These are phyloP conservation scores for Boletus sp. DNA, from an alignment of 1,284 basidiomycete species.

Conservation along the genomic window DNA sequence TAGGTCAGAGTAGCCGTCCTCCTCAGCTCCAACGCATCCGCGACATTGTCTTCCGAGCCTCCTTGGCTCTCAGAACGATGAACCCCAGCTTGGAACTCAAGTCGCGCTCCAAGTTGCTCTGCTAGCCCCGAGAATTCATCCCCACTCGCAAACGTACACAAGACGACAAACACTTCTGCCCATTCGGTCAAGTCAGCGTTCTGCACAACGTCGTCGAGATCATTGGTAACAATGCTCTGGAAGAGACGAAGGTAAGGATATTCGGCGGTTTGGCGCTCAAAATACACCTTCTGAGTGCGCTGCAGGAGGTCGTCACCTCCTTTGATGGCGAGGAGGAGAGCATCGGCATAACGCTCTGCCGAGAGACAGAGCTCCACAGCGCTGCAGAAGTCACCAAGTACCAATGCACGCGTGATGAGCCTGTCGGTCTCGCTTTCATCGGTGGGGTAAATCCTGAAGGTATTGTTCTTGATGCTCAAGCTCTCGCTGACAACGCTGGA, in stretches of 20 bases:
- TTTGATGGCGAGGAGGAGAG: slow-evolving; percentile 88
- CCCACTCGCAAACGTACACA: slow-evolving; percentile 89
- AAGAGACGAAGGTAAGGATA: slow-evolving; percentile 91
- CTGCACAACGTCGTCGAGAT: slow-evolving; percentile 65
- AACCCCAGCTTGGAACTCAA: slow-evolving; percentile 52
- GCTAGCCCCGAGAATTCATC: slow-evolving; percentile 85
- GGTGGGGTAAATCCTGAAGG: slow-evolving; percentile 88
- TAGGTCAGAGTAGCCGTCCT: slow-evolving; percentile 92
- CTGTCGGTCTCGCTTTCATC: slow-evolving; percentile 88
- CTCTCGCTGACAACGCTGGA: slow-evolving; percentile 67
- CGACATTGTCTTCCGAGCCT: slow-evolving; percentile 42
- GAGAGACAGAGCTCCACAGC: slow-evolving; percentile 92
- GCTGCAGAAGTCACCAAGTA: slow-evolving; percentile 90
- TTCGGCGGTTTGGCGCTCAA: slow-evolving; percentile 73
- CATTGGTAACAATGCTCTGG: slow-evolving; percentile 92
- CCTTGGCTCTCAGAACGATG: slow-evolving; percentile 18
- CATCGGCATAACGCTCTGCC: slow-evolving; percentile 89
- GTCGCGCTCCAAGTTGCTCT: slow-evolving; percentile 88
- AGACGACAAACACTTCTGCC: slow-evolving; percentile 95
- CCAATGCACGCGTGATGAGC: slow-evolving; percentile 88
- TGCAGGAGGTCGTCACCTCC: slow-evolving; percentile 89
- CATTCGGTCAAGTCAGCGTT: slow-evolving; percentile 94
- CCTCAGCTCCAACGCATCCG: slow-evolving; percentile 57
- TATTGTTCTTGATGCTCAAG: slow-evolving; percentile 59
- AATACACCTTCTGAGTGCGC: slow-evolving; percentile 91